These are phyloP conservation scores for Seiridium unicorne DNA, from an alignment of 2,329 filamentous ascomycete genomes.

Conservation along the genomic window DNA sequence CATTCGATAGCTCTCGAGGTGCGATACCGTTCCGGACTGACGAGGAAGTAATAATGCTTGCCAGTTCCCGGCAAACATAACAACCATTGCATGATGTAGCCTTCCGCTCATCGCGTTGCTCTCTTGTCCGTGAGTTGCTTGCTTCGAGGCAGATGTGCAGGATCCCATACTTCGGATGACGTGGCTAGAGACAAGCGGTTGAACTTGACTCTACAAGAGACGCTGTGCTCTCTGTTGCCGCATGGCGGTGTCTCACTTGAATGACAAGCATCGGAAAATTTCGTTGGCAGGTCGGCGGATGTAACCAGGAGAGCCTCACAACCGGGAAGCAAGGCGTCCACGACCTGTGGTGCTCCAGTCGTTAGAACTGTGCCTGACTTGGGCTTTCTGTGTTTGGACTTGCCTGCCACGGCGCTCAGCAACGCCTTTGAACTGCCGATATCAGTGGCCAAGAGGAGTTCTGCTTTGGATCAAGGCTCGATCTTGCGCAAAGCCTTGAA, in stretches of 20 bases:
- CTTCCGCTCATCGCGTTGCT: not conserved
- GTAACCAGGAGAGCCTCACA: not conserved
- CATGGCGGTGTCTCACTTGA: not conserved
- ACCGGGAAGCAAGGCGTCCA: not conserved
- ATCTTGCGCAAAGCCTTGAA: too few species aligned
- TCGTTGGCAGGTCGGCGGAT: not conserved
- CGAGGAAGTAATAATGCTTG: too few species aligned
- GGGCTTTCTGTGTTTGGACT: too few species aligned
- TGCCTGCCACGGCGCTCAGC: too few species aligned
- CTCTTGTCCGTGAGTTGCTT: not conserved
- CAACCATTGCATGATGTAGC: too few species aligned
- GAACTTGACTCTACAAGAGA: not conserved
- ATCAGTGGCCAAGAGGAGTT: too few species aligned
- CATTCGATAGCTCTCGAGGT: not conserved
- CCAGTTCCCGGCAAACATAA: too few species aligned
- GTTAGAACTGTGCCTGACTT: too few species aligned
- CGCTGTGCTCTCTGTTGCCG: not conserved
- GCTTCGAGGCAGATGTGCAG: not conserved
- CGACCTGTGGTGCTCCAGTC: not conserved
- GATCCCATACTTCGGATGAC: slow-evolving; percentile 4
- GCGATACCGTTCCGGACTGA: not conserved
- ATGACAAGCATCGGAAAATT: not conserved
- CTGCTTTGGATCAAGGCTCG: too few species aligned
- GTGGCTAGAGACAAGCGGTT: slow-evolving; percentile 1
- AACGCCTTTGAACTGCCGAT: too few species aligned